Evolutionary conservation across 2,329 filamentous ascomycete genomes (phyloP).

Genomic region (Rutstroemia sp.): DNA sequence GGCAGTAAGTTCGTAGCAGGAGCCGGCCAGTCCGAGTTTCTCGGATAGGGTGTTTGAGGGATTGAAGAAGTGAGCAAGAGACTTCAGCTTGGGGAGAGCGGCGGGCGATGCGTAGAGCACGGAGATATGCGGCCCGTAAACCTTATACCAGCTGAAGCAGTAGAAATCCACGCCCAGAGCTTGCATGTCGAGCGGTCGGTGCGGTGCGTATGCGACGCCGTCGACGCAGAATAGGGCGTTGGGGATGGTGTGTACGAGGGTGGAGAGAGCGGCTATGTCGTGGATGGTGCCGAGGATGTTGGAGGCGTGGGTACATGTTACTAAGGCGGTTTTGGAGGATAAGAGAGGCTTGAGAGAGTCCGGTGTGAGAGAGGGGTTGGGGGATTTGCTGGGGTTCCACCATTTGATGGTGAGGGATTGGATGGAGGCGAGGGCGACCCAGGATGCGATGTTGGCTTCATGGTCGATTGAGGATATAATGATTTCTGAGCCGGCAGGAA

Average conservation of each 20-base stretch:
- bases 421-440: slow-evolving; percentile 59
- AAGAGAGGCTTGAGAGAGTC: slow-evolving; percentile 38
- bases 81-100: slow-evolving; percentile 48
- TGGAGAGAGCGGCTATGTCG: slow-evolving; percentile 47
- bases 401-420: slow-evolving; percentile 58
- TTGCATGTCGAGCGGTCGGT: slow-evolving; percentile 61
- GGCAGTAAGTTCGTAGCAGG: slow-evolving; percentile 63
- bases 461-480: slow-evolving; percentile 68
- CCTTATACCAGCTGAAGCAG: slow-evolving; percentile 76
- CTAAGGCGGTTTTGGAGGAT: slow-evolving; percentile 56
- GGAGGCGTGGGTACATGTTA: slow-evolving; percentile 65
- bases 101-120: slow-evolving; percentile 57
- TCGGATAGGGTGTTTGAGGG: slow-evolving; percentile 49
- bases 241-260: slow-evolving; percentile 40
- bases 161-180: slow-evolving; percentile 68
- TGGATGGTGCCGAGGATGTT: slow-evolving; percentile 69
- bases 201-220: slow-evolving; percentile 69
- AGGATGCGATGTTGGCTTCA: slow-evolving; percentile 69
- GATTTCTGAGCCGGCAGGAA: slow-evolving; percentile 54
- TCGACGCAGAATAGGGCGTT: slow-evolving; percentile 63
- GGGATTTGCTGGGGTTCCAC: slow-evolving; percentile 49
- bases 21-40: slow-evolving; percentile 61
- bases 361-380: slow-evolving; percentile 31
- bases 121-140: slow-evolving; percentile 70
- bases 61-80: slow-evolving; percentile 64